Conservation (phyloP, 441 rosid species). For the Corymbia calophylla region DNA sequence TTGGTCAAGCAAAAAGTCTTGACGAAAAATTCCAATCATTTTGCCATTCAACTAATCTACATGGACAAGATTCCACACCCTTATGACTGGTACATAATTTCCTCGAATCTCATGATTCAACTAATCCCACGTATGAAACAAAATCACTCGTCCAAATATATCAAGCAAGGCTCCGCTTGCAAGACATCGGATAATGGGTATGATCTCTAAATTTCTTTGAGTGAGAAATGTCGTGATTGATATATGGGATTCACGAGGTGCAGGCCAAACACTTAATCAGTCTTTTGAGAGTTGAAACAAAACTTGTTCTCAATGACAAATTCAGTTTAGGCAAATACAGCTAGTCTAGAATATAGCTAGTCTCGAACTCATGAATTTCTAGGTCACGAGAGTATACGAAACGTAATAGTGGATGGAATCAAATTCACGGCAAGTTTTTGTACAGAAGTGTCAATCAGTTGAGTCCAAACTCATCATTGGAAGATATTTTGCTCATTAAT, state of each 20-base stretch:
- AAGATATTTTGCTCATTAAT: neutral
- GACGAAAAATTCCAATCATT: neutral
- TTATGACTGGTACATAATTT: neutral
- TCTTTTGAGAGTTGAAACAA: neutral
- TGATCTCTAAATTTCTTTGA: neutral
- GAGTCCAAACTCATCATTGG: neutral
- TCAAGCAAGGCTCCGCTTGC: neutral
- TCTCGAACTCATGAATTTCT: neutral
- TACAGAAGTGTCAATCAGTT: neutral
- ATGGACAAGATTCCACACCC: neutral
- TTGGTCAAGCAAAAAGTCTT: neutral
- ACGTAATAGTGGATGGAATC: neutral
- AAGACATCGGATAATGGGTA: accelerated
- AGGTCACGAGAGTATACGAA: neutral
- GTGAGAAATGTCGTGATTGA: neutral
- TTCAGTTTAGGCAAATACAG: neutral
- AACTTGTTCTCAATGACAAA: neutral
- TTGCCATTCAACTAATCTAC: neutral
- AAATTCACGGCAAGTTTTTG: neutral
- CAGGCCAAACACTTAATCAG: neutral
- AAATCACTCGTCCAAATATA: neutral
- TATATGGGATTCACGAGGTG: accelerated
- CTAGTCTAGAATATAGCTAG: neutral
- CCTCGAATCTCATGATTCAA: neutral
- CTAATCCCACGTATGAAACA: neutral